A percentile compares a stretch with the other conserved stretches of the same genome.
These are phyloP conservation scores for Lichtheimia ornata DNA, from an alignment of 371 early-diverging fungal genomes.

Conservation along the genomic window DNA sequence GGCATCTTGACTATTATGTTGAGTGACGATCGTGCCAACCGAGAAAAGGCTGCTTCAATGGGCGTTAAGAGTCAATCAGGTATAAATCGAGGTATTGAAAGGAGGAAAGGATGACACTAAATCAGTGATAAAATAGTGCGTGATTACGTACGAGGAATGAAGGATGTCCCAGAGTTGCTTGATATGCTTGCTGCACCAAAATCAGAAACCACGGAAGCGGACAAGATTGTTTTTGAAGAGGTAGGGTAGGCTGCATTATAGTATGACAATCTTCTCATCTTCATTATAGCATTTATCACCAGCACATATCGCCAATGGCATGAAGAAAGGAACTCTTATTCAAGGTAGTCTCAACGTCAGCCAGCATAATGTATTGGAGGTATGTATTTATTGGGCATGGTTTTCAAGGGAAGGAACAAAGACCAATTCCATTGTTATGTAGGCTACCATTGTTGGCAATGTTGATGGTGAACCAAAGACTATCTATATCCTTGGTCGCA, in stretches of 20 bases:
- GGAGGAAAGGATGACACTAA: background rate
- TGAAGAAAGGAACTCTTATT: constrained; percentile 76
- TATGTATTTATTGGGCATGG: constrained; percentile 13
- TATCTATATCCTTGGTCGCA: constrained; percentile 82
- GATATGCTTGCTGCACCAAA: constrained; percentile 84
- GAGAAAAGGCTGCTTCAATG: constrained; percentile 67
- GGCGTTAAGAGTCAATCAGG: constrained; percentile 67
- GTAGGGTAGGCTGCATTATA: constrained; percentile 20
- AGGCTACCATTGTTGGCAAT: constrained; percentile 77
- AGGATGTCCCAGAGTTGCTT: constrained; percentile 75
- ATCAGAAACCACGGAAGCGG: constrained; percentile 31
- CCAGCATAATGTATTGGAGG: constrained; percentile 84
- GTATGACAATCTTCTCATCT: too few species aligned
- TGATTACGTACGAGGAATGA: constrained; percentile 52
- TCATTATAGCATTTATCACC: constrained; percentile 67
- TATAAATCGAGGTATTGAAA: constrained; percentile 16
- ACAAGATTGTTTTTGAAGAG: constrained; percentile 59
- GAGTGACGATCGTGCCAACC: constrained; percentile 88
- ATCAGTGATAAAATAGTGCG: constrained; percentile 29
- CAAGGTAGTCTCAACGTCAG: constrained; percentile 87
- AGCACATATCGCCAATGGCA: constrained; percentile 79
- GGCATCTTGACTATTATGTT: constrained; percentile 69
- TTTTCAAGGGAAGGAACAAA: background rate
- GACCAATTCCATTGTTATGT: constrained; percentile 2
- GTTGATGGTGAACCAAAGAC: constrained; percentile 74